Evolutionary conservation across 2,329 filamentous ascomycete species (phyloP), one percentile per base, ranked within the genome.

Genomic region (Aspergillus vadensis): DNA sequence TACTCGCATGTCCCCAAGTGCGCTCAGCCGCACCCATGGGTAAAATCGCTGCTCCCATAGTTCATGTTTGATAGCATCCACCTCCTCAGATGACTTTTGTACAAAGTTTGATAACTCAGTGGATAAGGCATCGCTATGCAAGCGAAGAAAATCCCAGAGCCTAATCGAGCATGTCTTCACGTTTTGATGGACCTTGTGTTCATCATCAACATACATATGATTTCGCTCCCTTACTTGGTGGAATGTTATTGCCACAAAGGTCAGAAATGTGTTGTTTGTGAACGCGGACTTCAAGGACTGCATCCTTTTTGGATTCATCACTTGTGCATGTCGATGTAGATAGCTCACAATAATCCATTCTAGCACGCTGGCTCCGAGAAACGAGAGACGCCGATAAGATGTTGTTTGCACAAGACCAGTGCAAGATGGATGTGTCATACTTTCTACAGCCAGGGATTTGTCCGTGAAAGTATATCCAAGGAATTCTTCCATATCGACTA

Each of bases 391-490:
- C 14, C 43, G 27, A 36, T 59, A 59, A 6, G 36, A 55, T 10
- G 57, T 38, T 21, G 39, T 54, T 17, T 25, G 15, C 10, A 10
- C 21, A 17, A 21, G 8, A 21, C 51, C 30, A 14, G 17, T 15
- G 25, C 15, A 55, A 14, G 60, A 62, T 3, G 57, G 57, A 55
- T 62, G 60, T 14, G 60, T 62, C 19, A 62, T 30, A 4, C 57
- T 57, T 41, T 62, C 60, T 14, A 54, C 38, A 19, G 59, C 51
- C n/a, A 62, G 48, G 25, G 23, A 49, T 39, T 54, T 47, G 30
- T 62, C 48, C n/a, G 17, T 32, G 30, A 59, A 62, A 10, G 5
- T 57, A 39, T 62, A 57, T 15, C 47, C 57, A 9, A 62, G 48
- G 6, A 54, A 17, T 23, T 19, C 6, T 36, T 62, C 57, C 30